Conservation (phyloP, 495 filamentous ascomycete genomes). For the Aspergillus sclerotioniger region DNA sequence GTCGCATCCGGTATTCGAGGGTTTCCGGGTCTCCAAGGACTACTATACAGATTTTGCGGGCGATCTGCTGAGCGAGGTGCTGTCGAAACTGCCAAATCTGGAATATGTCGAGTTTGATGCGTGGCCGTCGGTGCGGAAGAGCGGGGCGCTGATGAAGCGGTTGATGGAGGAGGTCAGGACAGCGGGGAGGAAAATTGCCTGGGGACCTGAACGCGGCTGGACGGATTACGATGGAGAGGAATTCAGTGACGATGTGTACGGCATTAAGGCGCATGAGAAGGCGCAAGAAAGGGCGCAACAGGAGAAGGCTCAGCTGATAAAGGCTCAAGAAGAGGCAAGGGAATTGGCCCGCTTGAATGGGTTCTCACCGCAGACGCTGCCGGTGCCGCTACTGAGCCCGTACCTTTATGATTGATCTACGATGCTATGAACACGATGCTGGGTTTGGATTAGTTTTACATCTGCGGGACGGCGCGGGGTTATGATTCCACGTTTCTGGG, state of each 20-base stretch:
- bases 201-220: conserved; percentile 74
- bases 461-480: too few species aligned
- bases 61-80: conserved; percentile 54
- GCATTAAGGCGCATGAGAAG: conserved; percentile 6
- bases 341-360: background rate
- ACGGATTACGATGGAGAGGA: conserved; percentile 35
- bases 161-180: conserved; percentile 55
- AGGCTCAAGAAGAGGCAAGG: background rate
- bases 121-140: conserved; percentile 66
- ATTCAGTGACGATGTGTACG: conserved; percentile 11
- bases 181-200: conserved; percentile 55
- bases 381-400: background rate
- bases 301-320: background rate
- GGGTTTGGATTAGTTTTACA: background rate
- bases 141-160: conserved; percentile 66
- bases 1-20: conserved; percentile 66
- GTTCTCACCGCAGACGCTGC: background rate
- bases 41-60: conserved; percentile 75
- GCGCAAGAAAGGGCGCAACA: background rate
- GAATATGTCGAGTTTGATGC: conserved; percentile 72
- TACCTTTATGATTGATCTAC: background rate
- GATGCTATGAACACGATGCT: background rate
- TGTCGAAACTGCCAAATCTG: conserved; percentile 59
- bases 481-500: background rate
- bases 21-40: conserved; percentile 63